phyloP scores from a whole-genome alignment of 1,139 yeast species.

The Pneumocystis murina region DNA sequence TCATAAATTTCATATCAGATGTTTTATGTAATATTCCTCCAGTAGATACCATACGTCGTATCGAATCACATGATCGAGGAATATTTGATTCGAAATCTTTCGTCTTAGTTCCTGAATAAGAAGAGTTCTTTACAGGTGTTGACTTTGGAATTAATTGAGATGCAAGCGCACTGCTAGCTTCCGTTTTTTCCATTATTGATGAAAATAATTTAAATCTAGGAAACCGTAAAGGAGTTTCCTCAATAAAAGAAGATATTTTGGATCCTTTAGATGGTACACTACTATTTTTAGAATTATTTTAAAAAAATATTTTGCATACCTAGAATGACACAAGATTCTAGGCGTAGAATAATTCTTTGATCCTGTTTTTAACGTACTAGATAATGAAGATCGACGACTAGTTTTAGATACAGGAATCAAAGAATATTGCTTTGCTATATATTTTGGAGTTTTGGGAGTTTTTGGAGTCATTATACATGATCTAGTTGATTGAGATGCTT shows the following conservation, averaged over 20 bases:
- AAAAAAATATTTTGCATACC: background rate
- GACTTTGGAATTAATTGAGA: background rate
- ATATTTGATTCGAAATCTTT: background rate
- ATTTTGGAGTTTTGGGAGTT: background rate
- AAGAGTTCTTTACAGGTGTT: background rate
- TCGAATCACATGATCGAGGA: background rate
- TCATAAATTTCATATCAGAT: background rate
- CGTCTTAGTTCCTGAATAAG: background rate
- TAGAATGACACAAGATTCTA: background rate
- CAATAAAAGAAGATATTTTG: background rate
- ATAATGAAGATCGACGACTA: background rate
- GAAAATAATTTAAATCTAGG: background rate
- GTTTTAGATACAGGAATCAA: background rate
- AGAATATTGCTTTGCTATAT: background rate
- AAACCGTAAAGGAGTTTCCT: background rate
- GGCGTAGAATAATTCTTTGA: background rate
- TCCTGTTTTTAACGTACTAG: background rate
- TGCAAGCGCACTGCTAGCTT: background rate
- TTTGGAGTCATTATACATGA: background rate
- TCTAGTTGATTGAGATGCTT: background rate
- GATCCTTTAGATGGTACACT: background rate
- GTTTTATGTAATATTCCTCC: background rate
- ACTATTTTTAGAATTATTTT: background rate
- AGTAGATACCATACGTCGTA: background rate
- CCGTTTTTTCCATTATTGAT: background rate